Evolutionary conservation across 352 stramenopile species (phyloP).

Genomic region (Pythium angustatum): DNA sequence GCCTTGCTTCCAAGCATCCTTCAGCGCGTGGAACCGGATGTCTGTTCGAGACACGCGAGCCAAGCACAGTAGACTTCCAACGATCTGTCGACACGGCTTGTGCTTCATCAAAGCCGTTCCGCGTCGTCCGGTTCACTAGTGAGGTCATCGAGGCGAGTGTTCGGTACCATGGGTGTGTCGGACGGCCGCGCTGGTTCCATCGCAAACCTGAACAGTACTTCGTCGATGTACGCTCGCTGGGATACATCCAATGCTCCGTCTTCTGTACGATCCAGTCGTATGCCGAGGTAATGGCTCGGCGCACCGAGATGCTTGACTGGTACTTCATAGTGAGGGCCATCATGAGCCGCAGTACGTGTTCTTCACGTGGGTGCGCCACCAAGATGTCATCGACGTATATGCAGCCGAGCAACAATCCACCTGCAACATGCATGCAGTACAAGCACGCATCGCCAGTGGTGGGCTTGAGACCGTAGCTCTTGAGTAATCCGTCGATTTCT

Average conservation of each 20-base stretch:
- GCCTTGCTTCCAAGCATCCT: background rate
- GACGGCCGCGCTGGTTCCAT: background rate
- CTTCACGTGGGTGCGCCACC: background rate
- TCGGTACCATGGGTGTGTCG: background rate
- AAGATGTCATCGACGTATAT: background rate
- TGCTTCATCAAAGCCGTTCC: background rate
- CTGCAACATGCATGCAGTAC: background rate
- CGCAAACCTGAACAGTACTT: background rate
- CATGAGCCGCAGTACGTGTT: background rate
- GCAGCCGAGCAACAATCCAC: too few species aligned
- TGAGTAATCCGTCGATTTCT: background rate
- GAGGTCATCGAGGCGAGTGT: background rate
- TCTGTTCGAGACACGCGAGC: background rate
- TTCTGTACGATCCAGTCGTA: background rate
- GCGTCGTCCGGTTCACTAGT: background rate
- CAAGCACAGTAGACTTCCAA: background rate
- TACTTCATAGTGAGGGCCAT: background rate
- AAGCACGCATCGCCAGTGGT: background rate
- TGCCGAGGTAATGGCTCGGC: background rate
- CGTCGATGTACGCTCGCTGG: background rate
- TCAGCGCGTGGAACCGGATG: background rate
- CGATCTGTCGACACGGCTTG: background rate
- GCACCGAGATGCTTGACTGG: background rate
- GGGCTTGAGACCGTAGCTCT: background rate
- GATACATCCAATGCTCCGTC: background rate